These are phyloP conservation scores for Lactarius quietus DNA, from an alignment of 768 basidiomycete genomes.

Conservation along the genomic window DNA sequence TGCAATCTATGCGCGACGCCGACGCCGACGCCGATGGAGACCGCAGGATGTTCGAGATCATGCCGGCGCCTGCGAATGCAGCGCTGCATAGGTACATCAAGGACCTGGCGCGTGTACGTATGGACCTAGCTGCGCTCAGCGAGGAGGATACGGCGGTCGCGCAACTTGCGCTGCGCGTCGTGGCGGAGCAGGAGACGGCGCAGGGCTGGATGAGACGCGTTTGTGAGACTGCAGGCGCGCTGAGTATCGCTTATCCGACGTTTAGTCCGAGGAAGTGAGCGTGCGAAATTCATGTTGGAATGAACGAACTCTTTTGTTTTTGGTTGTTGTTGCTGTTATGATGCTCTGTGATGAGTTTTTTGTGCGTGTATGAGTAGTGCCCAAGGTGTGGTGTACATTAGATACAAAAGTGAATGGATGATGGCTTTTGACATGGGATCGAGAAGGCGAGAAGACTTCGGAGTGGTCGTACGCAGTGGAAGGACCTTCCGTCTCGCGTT, in stretches of 20 bases:
- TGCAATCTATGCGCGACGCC: too few relatives aligned
- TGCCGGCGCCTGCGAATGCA: slow-evolving; percentile 12
- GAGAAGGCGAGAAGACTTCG: too few relatives aligned
- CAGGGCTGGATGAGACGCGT: slow-evolving; percentile 11
- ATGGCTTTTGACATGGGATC: too few relatives aligned
- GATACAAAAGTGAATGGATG: too few relatives aligned
- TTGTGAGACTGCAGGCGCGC: slow-evolving; percentile 10
- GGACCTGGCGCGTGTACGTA: slow-evolving; percentile 14
- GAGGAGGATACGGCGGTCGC: not conserved
- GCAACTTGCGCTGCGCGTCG: slow-evolving; percentile 4
- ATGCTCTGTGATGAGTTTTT: too few relatives aligned
- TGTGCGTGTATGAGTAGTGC: too few relatives aligned
- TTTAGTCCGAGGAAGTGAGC: slow-evolving; percentile 16
- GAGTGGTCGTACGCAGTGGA: too few relatives aligned
- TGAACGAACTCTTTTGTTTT: too few relatives aligned
- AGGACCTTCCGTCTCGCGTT: too few relatives aligned
- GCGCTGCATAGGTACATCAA: slow-evolving; percentile 14
- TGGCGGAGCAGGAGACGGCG: slow-evolving; percentile 11
- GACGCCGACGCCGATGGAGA: not conserved
- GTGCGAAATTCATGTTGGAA: not conserved
- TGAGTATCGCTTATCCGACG: slow-evolving; percentile 18
- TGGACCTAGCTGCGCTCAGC: slow-evolving; percentile 10
- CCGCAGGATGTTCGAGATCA: slow-evolving; percentile 4
- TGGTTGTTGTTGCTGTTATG: too few relatives aligned
- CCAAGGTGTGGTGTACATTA: too few relatives aligned